A percentile compares a stretch with the other conserved stretches of the same genome.
phyloP scores from a whole-genome alignment of 1,284 basidiomycete species.

The Amylostereum chailletii region DNA sequence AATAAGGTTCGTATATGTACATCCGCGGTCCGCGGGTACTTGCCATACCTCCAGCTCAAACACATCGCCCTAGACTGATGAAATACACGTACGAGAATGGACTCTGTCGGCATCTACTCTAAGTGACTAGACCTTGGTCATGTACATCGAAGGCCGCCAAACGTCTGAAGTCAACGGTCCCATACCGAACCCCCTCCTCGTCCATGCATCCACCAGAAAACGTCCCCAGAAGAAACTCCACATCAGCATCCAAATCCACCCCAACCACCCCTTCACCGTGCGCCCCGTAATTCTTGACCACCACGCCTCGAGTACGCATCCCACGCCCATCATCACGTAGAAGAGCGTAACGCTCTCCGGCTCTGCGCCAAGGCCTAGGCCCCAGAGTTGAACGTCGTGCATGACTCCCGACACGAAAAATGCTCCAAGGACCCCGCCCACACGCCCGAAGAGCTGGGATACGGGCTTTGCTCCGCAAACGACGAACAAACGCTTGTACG shows the following conservation, averaged over 20 bases:
- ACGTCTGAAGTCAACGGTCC: too few relatives aligned
- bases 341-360: slow-evolving; percentile 1
- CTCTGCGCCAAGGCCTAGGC: slow-evolving; percentile 5
- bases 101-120: too few relatives aligned
- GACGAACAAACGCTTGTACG: slow-evolving; percentile 38
- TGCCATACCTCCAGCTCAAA: too few relatives aligned
- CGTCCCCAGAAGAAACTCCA: not conserved
- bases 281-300: not conserved
- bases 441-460: slow-evolving; percentile 8
- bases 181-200: not conserved
- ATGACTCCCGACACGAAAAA: slow-evolving; percentile 8
- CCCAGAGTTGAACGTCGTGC: slow-evolving; percentile 7
- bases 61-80: too few relatives aligned
- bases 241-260: not conserved
- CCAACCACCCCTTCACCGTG: slow-evolving; percentile 4
- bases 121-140: too few relatives aligned
- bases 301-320: slow-evolving; percentile 8
- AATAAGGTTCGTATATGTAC: too few relatives aligned
- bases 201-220: not conserved
- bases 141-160: too few relatives aligned
- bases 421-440: slow-evolving; percentile 14
- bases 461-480: slow-evolving; percentile 7
- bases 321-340: slow-evolving; percentile 9
- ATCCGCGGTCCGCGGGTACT: too few relatives aligned
- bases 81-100: too few relatives aligned